Conservation (phyloP, 345 rosid species). For the Eucalyptus rudis region DNA sequence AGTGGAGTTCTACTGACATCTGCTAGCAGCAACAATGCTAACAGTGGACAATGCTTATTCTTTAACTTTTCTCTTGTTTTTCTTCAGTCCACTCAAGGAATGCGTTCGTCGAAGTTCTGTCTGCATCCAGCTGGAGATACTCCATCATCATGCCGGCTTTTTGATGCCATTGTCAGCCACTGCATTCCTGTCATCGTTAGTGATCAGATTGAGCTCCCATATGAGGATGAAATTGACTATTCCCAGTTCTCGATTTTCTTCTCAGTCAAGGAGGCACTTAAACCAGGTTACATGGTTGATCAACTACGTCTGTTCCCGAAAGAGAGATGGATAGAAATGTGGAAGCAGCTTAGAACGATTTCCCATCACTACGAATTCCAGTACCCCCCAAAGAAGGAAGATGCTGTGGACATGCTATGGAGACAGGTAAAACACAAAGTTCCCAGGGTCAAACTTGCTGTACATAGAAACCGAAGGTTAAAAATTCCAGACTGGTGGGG, state of each 20-base stretch:
- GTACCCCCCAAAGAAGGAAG: conserved; percentile 69
- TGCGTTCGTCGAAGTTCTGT: conserved; percentile 85
- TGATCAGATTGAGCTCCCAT: conserved; percentile 76
- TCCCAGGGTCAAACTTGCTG: conserved; percentile 41
- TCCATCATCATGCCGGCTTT: conserved; percentile 84
- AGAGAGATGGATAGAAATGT: conserved; percentile 67
- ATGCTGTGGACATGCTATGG: conserved; percentile 78
- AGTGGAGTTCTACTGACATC: neutral
- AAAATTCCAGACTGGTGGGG: conserved; percentile 87
- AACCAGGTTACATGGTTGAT: conserved; percentile 57
- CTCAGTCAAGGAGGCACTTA: conserved; percentile 56
- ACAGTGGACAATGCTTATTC: neutral
- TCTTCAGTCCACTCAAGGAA: conserved; percentile 60
- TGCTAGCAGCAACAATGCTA: neutral
- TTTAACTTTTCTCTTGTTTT: neutral
- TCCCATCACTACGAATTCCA: conserved; percentile 79
- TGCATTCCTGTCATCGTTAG: conserved; percentile 83
- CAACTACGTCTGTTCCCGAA: conserved; percentile 57
- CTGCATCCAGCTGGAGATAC: conserved; percentile 90
- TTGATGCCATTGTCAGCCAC: conserved; percentile 84
- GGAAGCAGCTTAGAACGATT: conserved; percentile 52
- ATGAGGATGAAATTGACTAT: conserved; percentile 77
- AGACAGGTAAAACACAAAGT: conserved; percentile 77
- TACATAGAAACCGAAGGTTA: conserved; percentile 68
- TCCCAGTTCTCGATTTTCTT: conserved; percentile 59